phyloP scores from a whole-genome alignment of 208 protist genomes.

The Acanthamoeba royreba region DNA sequence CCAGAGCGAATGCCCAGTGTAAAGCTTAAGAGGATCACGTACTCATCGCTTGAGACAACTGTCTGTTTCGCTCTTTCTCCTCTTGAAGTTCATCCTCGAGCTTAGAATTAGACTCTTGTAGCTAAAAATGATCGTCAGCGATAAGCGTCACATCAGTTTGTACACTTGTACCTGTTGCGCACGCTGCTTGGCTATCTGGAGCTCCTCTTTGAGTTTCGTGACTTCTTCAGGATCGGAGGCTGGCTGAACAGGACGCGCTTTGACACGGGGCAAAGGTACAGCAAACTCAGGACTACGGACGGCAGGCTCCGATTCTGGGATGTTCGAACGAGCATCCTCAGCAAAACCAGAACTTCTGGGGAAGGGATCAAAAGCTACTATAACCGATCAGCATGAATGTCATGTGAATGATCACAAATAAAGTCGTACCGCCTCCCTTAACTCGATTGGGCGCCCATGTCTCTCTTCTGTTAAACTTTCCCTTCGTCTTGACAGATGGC shows the following conservation, averaged over 20 bases:
- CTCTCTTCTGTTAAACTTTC: conserved; percentile 15
- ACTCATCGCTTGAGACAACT: not conserved
- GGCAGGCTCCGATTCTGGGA: not conserved
- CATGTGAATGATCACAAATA: too few relatives aligned
- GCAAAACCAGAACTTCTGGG: too few relatives aligned
- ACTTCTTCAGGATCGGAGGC: not conserved
- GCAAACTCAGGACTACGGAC: not conserved
- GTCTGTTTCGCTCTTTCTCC: not conserved
- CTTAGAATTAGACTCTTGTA: not conserved
- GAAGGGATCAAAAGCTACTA: too few relatives aligned
- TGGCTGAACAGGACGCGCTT: not conserved
- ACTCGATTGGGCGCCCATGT: conserved; percentile 31
- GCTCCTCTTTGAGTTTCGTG: not conserved
- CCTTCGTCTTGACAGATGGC: not conserved
- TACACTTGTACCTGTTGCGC: not conserved
- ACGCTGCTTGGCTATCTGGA: not conserved
- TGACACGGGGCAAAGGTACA: not conserved
- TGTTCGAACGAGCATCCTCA: too few relatives aligned
- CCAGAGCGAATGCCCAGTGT: too few relatives aligned
- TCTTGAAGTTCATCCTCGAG: not conserved
- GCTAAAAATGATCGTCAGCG: not conserved
- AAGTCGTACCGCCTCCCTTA: not conserved
- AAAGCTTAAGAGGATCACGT: not conserved
- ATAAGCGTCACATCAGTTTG: not conserved
- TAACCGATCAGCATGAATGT: too few relatives aligned